Percentiles rank a stretch among this genome's conserved stretches.
These are phyloP conservation scores for Thuidium tamariscinum DNA, from an alignment of 225 moss, liverwort and hornwort species.

Conservation along the genomic window DNA sequence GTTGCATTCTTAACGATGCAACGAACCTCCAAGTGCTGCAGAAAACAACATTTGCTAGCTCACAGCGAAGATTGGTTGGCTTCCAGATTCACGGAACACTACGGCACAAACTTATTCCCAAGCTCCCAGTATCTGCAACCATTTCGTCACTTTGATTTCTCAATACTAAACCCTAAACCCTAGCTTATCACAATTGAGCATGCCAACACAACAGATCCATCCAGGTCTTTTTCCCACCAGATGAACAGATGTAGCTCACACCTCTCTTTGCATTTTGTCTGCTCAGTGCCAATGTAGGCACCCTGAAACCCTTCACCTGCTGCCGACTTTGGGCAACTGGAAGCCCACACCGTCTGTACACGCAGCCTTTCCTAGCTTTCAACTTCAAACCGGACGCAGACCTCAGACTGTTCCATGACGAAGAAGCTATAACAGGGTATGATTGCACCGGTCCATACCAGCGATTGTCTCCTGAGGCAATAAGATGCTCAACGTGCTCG, in stretches of 20 bases:
- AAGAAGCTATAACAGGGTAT: conserved; percentile 2
- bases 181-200: background rate
- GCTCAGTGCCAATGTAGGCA: conserved; percentile 6
- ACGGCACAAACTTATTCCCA: conserved; percentile 13
- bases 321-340: conserved; percentile 6
- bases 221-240: conserved; percentile 3
- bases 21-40: conserved; percentile 29
- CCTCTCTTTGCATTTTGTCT: conserved; percentile 29
- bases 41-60: conserved; percentile 31
- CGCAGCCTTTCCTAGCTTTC: conserved; percentile 27
- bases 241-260: conserved; percentile 23
- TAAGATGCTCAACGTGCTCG: conserved; percentile 16
- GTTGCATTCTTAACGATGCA: conserved; percentile 11
- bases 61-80: conserved; percentile 9
- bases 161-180: background rate
- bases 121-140: conserved; percentile 18
- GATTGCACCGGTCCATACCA: conserved; percentile 12
- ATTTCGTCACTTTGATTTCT: conserved; percentile 9
- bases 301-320: conserved; percentile 5
- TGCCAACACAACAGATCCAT: background rate
- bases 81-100: conserved; percentile 20
- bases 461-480: conserved; percentile 13
- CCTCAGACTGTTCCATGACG: conserved; percentile 9
- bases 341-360: conserved; percentile 18
- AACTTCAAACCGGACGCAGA: conserved; percentile 16